phyloP scores from a whole-genome alignment of 257 asterid genomes.

The Haberlea rhodopensis region DNA sequence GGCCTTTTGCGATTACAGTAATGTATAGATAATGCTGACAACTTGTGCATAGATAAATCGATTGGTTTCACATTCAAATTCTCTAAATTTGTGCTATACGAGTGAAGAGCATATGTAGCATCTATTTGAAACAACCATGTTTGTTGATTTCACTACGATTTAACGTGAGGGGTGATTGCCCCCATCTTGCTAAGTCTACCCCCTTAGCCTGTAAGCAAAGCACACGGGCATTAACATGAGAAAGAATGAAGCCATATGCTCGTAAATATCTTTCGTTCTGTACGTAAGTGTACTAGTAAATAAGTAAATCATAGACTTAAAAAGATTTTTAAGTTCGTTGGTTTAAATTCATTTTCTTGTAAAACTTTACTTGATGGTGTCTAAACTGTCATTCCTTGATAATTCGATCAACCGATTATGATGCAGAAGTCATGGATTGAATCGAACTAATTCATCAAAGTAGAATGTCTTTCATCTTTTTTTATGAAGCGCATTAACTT shows the following conservation, averaged over 20 bases:
- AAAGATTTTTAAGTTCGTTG: not conserved
- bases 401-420: not conserved
- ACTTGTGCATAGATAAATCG: not conserved
- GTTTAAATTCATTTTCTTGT: not conserved
- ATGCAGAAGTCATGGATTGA: not conserved
- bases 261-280: not conserved
- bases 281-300: not conserved
- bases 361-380: not conserved
- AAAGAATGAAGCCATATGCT: not conserved
- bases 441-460: too few species aligned
- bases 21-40: not conserved
- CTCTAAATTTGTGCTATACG: not conserved
- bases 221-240: not conserved
- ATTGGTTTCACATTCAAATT: not conserved
- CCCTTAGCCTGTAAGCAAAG: not conserved
- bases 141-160: not conserved
- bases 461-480: too few species aligned
- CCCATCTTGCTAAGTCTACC: not conserved
- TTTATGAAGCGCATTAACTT: too few species aligned
- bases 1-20: not conserved
- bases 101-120: not conserved
- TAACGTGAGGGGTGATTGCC: not conserved
- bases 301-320: not conserved
- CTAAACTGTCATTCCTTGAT: not conserved
- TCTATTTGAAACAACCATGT: not conserved